A percentile compares a stretch with the other conserved stretches of the same genome.
Conservation (phyloP, 2,329 filamentous ascomycete genomes). For the Teratosphaeria destructans region DNA sequence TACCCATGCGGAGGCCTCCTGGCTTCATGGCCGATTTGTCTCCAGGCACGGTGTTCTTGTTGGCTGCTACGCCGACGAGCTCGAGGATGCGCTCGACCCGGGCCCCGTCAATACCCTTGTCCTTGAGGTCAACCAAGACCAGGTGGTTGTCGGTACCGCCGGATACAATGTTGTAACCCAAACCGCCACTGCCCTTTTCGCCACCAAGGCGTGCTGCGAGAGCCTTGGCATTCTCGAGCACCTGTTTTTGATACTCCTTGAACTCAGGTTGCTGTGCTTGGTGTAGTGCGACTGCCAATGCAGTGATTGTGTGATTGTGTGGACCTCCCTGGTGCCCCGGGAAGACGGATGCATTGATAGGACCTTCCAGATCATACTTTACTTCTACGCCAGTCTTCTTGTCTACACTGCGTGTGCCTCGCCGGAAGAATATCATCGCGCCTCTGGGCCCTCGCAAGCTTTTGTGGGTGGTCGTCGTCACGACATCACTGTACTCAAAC, state of each 20-base stretch:
- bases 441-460: slow-evolving; percentile 88
- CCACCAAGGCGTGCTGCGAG: slow-evolving; percentile 60
- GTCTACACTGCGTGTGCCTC: slow-evolving; percentile 74
- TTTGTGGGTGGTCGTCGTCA: slow-evolving; percentile 98
- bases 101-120: slow-evolving; percentile 79
- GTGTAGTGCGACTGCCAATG: slow-evolving; percentile 85
- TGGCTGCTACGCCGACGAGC: slow-evolving; percentile 96
- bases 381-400: slow-evolving; percentile 77
- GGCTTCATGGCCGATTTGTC: slow-evolving; percentile 90
- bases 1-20: slow-evolving; percentile 86
- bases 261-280: slow-evolving; percentile 86
- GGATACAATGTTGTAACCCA: slow-evolving; percentile 81
- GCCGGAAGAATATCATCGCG: slow-evolving; percentile 97
- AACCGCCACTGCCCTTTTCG: slow-evolving; percentile 61
- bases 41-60: slow-evolving; percentile 97
- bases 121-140: slow-evolving; percentile 83
- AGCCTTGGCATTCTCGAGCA: slow-evolving; percentile 82
- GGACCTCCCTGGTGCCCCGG: slow-evolving; percentile 96
- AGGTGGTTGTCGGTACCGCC: slow-evolving; percentile 97
- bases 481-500: slow-evolving; percentile 82
- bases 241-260: slow-evolving; percentile 81
- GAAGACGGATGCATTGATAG: slow-evolving; percentile 95
- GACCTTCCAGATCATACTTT: slow-evolving; percentile 79
- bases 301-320: slow-evolving; percentile 98
- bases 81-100: slow-evolving; percentile 92